Conservation (phyloP, 2,329 filamentous ascomycete genomes). For the Setomelanomma holmii region DNA sequence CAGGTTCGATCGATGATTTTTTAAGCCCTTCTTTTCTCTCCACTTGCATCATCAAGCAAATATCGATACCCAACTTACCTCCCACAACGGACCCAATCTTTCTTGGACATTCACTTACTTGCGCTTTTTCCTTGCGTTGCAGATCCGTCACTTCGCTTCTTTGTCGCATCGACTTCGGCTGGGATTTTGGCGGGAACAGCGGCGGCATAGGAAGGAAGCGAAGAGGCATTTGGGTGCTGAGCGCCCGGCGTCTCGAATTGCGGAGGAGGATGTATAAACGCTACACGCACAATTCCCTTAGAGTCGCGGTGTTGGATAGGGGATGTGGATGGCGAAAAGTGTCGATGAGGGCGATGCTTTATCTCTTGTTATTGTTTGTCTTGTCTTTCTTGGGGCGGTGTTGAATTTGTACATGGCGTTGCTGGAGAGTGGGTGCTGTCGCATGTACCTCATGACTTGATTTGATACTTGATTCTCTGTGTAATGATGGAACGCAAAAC, state of each 20-base stretch:
- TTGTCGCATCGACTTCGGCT: conserved; percentile 29
- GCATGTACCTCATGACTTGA: background rate
- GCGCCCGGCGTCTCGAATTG: conserved; percentile 4
- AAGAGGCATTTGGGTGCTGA: conserved; percentile 22
- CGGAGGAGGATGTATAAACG: background rate
- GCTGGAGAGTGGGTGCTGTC: background rate
- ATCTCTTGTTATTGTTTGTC: conserved; percentile 3
- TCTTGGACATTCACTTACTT: conserved; percentile 33
- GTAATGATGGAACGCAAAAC: background rate
- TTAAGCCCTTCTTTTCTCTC: conserved; percentile 25
- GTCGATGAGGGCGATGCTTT: background rate
- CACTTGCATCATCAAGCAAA: conserved; percentile 26
- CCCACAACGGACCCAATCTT: conserved; percentile 17
- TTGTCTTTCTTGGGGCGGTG: background rate
- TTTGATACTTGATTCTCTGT: background rate
- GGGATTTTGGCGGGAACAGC: conserved; percentile 23
- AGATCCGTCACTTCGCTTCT: conserved; percentile 26
- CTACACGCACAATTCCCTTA: background rate
- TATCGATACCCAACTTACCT: conserved; percentile 28
- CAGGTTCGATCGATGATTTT: conserved; percentile 54
- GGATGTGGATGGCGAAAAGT: background rate
- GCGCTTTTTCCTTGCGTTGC: conserved; percentile 30
- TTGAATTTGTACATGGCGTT: background rate
- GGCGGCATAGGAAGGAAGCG: conserved; percentile 10
- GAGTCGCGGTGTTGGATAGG: background rate